A percentile compares a stretch with the other conserved stretches of the same genome.
Conservation (phyloP, 441 rosid species). For the Euphorbia corollata region DNA sequence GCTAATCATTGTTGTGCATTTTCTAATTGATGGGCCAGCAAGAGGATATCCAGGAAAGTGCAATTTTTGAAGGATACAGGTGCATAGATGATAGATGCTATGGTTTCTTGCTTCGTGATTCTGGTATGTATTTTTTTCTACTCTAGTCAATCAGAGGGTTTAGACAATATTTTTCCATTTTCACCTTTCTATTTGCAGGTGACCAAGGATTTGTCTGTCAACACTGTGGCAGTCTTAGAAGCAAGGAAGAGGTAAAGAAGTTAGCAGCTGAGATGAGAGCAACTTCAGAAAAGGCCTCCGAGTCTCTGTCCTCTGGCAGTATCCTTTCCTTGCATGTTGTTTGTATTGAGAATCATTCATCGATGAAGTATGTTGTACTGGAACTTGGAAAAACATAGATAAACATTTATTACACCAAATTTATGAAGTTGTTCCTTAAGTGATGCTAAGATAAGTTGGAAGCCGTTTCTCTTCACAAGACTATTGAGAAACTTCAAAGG, state of each 20-base stretch:
- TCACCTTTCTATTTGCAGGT: constrained; percentile 42
- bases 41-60: constrained; percentile 77
- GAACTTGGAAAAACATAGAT: constrained; percentile 1
- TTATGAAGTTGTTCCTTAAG: constrained; percentile 31
- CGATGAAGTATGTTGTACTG: neutral
- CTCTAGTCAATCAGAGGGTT: constrained; percentile 14
- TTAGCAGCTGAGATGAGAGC: constrained; percentile 43
- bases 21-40: constrained; percentile 47
- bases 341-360: constrained; percentile 7
- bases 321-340: constrained; percentile 28
- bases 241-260: constrained; percentile 58
- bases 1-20: constrained; percentile 18
- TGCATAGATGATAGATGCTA: constrained; percentile 56
- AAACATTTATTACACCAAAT: constrained; percentile 18
- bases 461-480: constrained; percentile 40
- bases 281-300: constrained; percentile 35
- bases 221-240: constrained; percentile 55
- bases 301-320: constrained; percentile 39
- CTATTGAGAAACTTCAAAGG: constrained; percentile 60
- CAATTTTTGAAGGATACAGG: constrained; percentile 81
- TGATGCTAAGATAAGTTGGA: constrained; percentile 40
- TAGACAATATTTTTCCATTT: neutral
- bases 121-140: constrained; percentile 38
- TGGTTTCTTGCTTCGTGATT: constrained; percentile 77
- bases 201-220: constrained; percentile 75